phyloP scores from a whole-genome alignment of 2,329 filamentous ascomycete genomes.

The Botryotinia calthae region DNA sequence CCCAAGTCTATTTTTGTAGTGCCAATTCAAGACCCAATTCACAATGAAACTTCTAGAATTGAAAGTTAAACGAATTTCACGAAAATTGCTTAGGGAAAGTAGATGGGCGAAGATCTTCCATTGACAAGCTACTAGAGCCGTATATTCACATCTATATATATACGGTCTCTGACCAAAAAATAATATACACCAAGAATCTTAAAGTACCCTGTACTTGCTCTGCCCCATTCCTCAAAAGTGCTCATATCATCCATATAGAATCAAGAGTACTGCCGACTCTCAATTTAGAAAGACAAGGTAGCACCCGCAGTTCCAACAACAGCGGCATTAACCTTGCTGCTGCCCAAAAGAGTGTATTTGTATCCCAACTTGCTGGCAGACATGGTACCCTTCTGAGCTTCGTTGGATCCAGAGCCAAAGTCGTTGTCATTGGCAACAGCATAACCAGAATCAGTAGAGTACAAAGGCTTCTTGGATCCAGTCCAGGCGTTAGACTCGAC shows the following conservation, averaged over 20 bases:
- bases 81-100: background rate
- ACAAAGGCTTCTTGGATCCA: slow-evolving; percentile 42
- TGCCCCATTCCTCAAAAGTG: background rate
- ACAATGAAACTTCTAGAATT: background rate
- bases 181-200: background rate
- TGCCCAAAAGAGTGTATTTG: slow-evolving; percentile 51
- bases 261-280: background rate
- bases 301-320: slow-evolving; percentile 39
- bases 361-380: slow-evolving; percentile 45
- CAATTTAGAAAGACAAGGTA: slow-evolving; percentile 37
- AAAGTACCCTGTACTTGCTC: background rate
- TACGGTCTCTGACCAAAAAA: background rate
- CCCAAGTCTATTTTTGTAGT: background rate
- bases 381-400: slow-evolving; percentile 51
- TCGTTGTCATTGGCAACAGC: slow-evolving; percentile 46
- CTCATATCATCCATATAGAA: background rate
- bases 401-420: slow-evolving; percentile 47
- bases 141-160: background rate
- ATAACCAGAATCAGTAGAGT: slow-evolving; percentile 40
- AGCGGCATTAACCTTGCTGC: slow-evolving; percentile 45
- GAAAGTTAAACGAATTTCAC: background rate
- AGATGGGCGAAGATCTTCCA: background rate
- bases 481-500: slow-evolving; percentile 53
- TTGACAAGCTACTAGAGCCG: background rate
- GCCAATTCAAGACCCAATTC: background rate